Evolutionary conservation across 352 stramenopile species (phyloP), one percentile per base, ranked within the genome.

Genomic region (Pythium aristosporum): DNA sequence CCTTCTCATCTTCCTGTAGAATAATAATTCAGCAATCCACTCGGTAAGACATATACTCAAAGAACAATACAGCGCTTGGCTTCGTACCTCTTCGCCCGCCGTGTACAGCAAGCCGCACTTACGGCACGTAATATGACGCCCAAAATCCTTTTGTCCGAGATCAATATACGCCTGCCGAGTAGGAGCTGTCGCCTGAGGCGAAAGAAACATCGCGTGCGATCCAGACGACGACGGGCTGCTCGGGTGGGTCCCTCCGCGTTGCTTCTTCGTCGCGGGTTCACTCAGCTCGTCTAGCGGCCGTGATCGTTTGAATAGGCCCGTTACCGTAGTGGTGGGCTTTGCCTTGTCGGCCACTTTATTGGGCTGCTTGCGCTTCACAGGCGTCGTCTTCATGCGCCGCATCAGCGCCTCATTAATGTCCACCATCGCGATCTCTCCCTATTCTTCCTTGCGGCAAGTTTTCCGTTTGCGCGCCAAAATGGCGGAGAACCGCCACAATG

Each of bases 21-120:
- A 30, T 16, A 21, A 41, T 15, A 34, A 7, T 21, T 46, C 10
- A 46, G 15, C 13, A 10, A 46, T 46, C 12, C 18, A 20, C 18
- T 3, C 13, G 39, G 18, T 46, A 6, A 46, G 5, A 39, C 34
- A 13, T 13, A 39, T 39, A 39, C 34, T 10, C 8, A 7, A 13
- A 13, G 6, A 39, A 8, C 39, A 46, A 7, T 46, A 1, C 7
- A 3, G 13, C 16, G 5, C 18, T 2, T 9, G 18, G 18, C 23
- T n/a, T 59, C 72, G 21, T 20, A 83, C 74, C 61, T 86, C 75
- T 70, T 88, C 77, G 6, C 85, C 85, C 10, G 65, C 65, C 32
- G 80, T 91, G 63, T 92, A 94, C n/a, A 94, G 50, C 37, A 94
- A 44, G 5, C 76, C 82, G 47, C 85, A 94, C 16, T 48, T 79